These are phyloP conservation scores for Kingdonia uniflora DNA, from an alignment of 164 flowering plant species.

Conservation along the genomic window DNA sequence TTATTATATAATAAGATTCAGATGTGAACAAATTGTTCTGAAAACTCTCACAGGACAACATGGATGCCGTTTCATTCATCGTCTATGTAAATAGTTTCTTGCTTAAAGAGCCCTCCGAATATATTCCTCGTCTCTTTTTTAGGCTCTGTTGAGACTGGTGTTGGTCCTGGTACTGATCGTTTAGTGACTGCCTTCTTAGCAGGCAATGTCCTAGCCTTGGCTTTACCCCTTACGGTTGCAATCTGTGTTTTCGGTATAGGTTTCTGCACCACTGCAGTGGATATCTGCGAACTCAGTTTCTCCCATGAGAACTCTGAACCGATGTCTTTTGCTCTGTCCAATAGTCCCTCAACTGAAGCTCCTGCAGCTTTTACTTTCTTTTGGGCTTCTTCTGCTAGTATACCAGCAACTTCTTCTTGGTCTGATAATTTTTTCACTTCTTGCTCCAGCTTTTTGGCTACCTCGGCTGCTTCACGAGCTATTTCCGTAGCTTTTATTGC, in stretches of 20 bases:
- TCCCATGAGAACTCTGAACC: slow-evolving; percentile 60
- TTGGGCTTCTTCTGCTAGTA: slow-evolving; percentile 50
- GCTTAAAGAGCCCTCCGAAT: slow-evolving; percentile 86
- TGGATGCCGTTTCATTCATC: slow-evolving; percentile 39
- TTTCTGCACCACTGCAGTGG: slow-evolving; percentile 35
- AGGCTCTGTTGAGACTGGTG: slow-evolving; percentile 9
- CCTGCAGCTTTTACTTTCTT: slow-evolving; percentile 61
- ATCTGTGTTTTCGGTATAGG: slow-evolving; percentile 48
- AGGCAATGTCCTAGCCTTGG: slow-evolving; percentile 59
- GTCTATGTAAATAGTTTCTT: slow-evolving; percentile 85
- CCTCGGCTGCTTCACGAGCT: slow-evolving; percentile 59
- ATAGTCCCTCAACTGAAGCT: slow-evolving; percentile 30
- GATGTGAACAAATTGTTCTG: too few relatives aligned
- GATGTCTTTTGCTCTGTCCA: slow-evolving; percentile 48
- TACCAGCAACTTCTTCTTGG: slow-evolving; percentile 41
- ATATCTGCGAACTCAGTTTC: slow-evolving; percentile 50
- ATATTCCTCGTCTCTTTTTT: slow-evolving; percentile 58
- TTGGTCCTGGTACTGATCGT: slow-evolving; percentile 11
- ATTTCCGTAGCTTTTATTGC: slow-evolving; percentile 43
- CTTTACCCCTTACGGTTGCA: slow-evolving; percentile 83
- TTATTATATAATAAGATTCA: too few relatives aligned
- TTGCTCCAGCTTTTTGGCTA: slow-evolving; percentile 43
- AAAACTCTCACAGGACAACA: too few relatives aligned
- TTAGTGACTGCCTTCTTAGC: slow-evolving; percentile 57
- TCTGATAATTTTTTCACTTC: slow-evolving; percentile 48